Percentiles rank a stretch among this genome's conserved stretches.
Evolutionary conservation across 2,329 filamentous ascomycete genomes (phyloP).

Genomic region (Trematosphaeria pertusa): DNA sequence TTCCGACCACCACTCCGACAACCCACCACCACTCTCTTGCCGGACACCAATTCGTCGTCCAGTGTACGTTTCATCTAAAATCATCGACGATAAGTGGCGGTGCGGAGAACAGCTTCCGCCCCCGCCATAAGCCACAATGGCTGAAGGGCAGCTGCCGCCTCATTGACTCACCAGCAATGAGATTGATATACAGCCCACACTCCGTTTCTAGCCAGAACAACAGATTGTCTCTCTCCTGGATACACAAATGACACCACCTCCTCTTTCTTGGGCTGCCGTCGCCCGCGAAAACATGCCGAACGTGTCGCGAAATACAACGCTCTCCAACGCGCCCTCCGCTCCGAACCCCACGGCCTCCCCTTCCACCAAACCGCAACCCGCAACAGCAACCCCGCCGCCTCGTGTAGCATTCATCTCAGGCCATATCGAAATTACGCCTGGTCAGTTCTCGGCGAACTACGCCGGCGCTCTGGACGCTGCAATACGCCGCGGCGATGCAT

Average conservation of each 20-base stretch:
- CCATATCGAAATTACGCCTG: conserved; percentile 18
- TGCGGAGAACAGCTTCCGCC: too few species aligned
- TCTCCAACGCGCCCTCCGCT: background rate
- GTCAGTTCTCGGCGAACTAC: conserved; percentile 10
- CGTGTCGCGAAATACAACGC: background rate
- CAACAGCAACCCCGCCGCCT: background rate
- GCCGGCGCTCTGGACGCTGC: conserved; percentile 11
- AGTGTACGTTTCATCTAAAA: too few species aligned
- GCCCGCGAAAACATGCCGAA: background rate
- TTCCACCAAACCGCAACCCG: background rate
- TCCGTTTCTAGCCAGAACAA: too few species aligned
- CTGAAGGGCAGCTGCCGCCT: background rate
- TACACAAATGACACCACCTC: background rate
- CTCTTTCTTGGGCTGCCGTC: background rate
- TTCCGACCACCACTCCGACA: background rate
- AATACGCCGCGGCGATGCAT: conserved; percentile 11
- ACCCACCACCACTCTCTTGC: too few species aligned
- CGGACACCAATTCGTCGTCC: too few species aligned
- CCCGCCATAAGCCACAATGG: background rate
- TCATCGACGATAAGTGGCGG: too few species aligned
- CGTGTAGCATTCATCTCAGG: conserved; percentile 16
- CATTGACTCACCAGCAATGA: background rate
- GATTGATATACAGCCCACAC: too few species aligned
- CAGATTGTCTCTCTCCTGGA: background rate
- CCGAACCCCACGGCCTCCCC: background rate